These are phyloP conservation scores for Neostapfia colusana DNA, from an alignment of 176 grass and related monocot genomes.

Conservation along the genomic window DNA sequence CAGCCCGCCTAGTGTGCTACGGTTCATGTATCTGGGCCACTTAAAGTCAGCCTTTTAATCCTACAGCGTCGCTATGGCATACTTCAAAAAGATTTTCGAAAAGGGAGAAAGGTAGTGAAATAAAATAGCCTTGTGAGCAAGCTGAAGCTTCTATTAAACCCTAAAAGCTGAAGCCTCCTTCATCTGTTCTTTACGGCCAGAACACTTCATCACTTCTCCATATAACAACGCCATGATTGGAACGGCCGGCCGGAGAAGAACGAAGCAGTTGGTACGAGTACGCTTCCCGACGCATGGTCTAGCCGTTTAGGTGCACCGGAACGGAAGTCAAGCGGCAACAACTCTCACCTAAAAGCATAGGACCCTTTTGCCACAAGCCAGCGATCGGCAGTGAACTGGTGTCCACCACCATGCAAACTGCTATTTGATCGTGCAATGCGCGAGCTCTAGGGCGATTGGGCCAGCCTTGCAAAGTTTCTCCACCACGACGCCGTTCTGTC, in stretches of 20 bases:
- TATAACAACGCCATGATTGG: neutral
- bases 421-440: slow-evolving; percentile 30
- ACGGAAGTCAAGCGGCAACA: slow-evolving; percentile 44
- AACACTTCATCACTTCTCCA: neutral
- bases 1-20: too few species aligned
- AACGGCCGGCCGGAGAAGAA: neutral
- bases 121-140: too few species aligned
- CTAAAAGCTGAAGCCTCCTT: neutral
- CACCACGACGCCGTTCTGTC: neutral
- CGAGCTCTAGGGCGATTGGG: neutral
- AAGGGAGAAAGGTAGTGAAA: too few species aligned
- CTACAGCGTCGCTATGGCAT: too few species aligned
- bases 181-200: neutral
- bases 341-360: slow-evolving; percentile 55
- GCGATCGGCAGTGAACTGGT: neutral
- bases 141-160: too few species aligned
- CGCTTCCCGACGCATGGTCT: slow-evolving; percentile 27
- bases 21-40: too few species aligned
- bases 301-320: slow-evolving; percentile 60
- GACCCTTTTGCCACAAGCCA: slow-evolving; percentile 51
- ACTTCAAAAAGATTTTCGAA: too few species aligned
- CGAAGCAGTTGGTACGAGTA: neutral
- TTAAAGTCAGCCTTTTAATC: too few species aligned
- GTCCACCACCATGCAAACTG: neutral
- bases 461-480: neutral